Conservation (phyloP, 805 yeast species). For the Yarrowia porcina region DNA sequence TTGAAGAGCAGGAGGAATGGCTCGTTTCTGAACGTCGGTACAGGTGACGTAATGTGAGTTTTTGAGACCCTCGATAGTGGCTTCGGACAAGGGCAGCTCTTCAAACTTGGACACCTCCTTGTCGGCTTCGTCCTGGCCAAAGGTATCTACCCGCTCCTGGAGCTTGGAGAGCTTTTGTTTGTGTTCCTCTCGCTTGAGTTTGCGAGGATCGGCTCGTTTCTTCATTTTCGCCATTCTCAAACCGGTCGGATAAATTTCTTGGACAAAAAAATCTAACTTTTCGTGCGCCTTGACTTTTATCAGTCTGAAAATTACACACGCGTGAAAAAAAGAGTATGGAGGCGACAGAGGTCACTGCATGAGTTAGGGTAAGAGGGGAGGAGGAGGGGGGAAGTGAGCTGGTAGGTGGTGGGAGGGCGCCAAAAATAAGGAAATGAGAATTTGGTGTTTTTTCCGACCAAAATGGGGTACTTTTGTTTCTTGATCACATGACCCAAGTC, state of each 20-base stretch:
- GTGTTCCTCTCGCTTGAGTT: slow-evolving; percentile 2
- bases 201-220: slow-evolving; percentile 17
- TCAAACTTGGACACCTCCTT: slow-evolving; percentile 51
- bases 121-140: slow-evolving; percentile 38
- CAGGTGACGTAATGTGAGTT: slow-evolving; percentile 73
- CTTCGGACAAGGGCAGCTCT: slow-evolving; percentile 71
- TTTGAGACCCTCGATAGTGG: slow-evolving; percentile 67
- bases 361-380: background rate
- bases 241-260: slow-evolving; percentile 9
- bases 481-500: background rate
- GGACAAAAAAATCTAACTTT: slow-evolving; percentile 8
- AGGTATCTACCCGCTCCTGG: slow-evolving; percentile 52
- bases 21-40: slow-evolving; percentile 81
- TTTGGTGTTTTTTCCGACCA: too few relatives aligned
- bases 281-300: slow-evolving; percentile 6
- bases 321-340: background rate
- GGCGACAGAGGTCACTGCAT: background rate
- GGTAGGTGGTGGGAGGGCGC: background rate
- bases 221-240: background rate
- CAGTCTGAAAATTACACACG: background rate
- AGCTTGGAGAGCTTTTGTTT: slow-evolving; percentile 36
- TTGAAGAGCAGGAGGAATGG: slow-evolving; percentile 72
- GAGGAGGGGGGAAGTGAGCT: too few relatives aligned
- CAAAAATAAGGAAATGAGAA: too few relatives aligned
- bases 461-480: too few relatives aligned